Percentiles rank a stretch among this genome's conserved stretches.
Evolutionary conservation across 257 asterid species (phyloP).

Genomic region (Gardenia jasminoides): DNA sequence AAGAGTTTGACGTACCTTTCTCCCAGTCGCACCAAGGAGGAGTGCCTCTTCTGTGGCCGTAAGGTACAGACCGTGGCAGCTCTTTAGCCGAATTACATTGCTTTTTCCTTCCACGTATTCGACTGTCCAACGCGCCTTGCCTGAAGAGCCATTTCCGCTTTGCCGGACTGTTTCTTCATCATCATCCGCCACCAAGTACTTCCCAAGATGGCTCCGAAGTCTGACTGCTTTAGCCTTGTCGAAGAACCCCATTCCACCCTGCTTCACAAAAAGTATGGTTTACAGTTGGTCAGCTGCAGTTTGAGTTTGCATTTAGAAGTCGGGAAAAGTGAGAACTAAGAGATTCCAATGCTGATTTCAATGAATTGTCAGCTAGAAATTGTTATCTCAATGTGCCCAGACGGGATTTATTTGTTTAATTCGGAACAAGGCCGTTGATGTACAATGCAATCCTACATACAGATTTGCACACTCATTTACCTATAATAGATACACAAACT

Average conservation of each 20-base stretch:
- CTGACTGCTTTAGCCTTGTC: constrained; percentile 32
- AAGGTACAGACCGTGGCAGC: constrained; percentile 70
- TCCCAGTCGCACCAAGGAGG: constrained; percentile 77
- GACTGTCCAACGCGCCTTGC: constrained; percentile 52
- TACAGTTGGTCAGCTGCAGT: too few relatives aligned
- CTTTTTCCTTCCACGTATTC: constrained; percentile 54
- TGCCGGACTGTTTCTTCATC: constrained; percentile 42
- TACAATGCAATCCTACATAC: too few relatives aligned
- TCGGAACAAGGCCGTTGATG: too few relatives aligned
- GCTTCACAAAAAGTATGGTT: too few relatives aligned
- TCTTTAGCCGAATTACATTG: constrained; percentile 51
- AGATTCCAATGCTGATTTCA: too few relatives aligned
- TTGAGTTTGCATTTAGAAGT: too few relatives aligned
- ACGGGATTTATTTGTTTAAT: too few relatives aligned
- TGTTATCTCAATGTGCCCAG: too few relatives aligned
- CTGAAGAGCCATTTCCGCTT: constrained; percentile 33
- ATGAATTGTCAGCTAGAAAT: too few relatives aligned
- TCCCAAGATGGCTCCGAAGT: constrained; percentile 36
- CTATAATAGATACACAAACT: too few relatives aligned
- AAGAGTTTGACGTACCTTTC: constrained; percentile 51
- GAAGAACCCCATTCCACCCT: constrained; percentile 36
- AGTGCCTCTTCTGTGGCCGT: constrained; percentile 58
- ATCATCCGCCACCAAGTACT: constrained; percentile 38
- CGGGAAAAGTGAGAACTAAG: too few relatives aligned
- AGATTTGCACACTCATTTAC: too few relatives aligned